Conservation (phyloP, 23 red algal species). For the Gracilaria domingensis region DNA sequence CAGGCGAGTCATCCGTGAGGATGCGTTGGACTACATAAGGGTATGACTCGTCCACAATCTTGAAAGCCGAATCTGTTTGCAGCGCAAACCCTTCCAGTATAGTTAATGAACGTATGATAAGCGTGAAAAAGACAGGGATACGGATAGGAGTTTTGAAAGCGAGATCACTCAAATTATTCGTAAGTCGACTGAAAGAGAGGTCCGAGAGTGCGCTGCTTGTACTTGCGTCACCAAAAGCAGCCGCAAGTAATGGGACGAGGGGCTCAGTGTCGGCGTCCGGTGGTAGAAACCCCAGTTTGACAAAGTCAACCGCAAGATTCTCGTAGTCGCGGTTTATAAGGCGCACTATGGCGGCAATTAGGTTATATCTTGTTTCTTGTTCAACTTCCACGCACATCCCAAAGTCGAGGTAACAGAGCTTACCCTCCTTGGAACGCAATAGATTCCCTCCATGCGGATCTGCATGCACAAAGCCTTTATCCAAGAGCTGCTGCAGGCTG, state of each 20-base stretch:
- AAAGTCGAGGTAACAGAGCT: constrained; percentile 97
- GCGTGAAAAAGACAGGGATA: constrained; percentile 85
- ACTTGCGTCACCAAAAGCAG: constrained; percentile 78
- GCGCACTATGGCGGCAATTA: constrained; percentile 87
- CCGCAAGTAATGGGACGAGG: constrained; percentile 71
- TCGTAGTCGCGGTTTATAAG: constrained; percentile 91
- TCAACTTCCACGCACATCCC: constrained; percentile 89
- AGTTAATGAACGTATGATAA: constrained; percentile 96
- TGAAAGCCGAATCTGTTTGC: constrained; percentile 81
- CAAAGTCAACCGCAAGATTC: constrained; percentile 83
- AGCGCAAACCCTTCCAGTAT: constrained; percentile 96
- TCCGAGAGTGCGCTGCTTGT: constrained; percentile 66
- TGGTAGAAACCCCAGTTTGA: constrained; percentile 90
- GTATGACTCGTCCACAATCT: constrained; percentile 94
- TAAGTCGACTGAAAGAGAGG: constrained; percentile 86
- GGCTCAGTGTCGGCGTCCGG: constrained; percentile 72
- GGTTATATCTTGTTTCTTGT: constrained; percentile 64
- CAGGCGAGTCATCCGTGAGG: constrained; percentile 72
- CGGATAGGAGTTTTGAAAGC: constrained; percentile 89
- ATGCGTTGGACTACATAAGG: constrained; percentile 91
- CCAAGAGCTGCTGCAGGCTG: constrained; percentile 90
- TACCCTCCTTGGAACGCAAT: constrained; percentile 77
- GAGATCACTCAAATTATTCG: constrained; percentile 77
- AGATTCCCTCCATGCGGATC: constrained; percentile 98
- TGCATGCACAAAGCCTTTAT: constrained; percentile 95